Evolutionary conservation across 371 early-diverging fungal species (phyloP).

Genomic region (Mortierella sp.): DNA sequence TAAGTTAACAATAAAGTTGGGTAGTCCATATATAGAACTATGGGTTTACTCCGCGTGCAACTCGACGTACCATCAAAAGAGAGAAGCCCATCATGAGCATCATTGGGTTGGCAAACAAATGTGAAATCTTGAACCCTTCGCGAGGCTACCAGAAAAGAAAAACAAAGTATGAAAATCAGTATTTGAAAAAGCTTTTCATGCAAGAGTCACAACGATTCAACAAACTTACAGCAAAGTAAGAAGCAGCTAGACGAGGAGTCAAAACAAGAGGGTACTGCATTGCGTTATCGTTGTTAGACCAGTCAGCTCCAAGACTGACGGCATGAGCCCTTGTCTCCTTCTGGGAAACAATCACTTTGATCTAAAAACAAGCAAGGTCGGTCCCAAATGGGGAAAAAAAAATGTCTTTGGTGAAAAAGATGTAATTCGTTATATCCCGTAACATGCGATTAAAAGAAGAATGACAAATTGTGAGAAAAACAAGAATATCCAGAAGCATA

Average conservation of each 20-base stretch:
- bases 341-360: constrained; percentile 28
- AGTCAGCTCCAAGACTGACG: constrained; percentile 41
- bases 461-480: background rate
- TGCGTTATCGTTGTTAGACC: constrained; percentile 51
- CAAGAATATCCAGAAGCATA: constrained; percentile 10
- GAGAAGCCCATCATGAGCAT: constrained; percentile 70
- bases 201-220: background rate
- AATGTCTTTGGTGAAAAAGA: background rate
- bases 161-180: background rate
- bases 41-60: too few species aligned
- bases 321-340: constrained; percentile 32
- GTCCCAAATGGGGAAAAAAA: too few species aligned
- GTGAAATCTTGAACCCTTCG: constrained; percentile 63
- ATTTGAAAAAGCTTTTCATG: background rate
- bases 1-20: background rate
- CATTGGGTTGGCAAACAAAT: constrained; percentile 69
- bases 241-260: constrained; percentile 22
- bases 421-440: too few species aligned
- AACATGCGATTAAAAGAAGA: background rate
- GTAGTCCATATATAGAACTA: background rate
- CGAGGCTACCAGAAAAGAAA: constrained; percentile 52
- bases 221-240: constrained; percentile 41
- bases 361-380: constrained; percentile 8
- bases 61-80: constrained; percentile 56
- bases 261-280: constrained; percentile 36